A percentile compares a stretch with the other conserved stretches of the same genome.
These are phyloP conservation scores for Kockiozyma suomiensis DNA, from an alignment of 805 yeast species.

Conservation along the genomic window DNA sequence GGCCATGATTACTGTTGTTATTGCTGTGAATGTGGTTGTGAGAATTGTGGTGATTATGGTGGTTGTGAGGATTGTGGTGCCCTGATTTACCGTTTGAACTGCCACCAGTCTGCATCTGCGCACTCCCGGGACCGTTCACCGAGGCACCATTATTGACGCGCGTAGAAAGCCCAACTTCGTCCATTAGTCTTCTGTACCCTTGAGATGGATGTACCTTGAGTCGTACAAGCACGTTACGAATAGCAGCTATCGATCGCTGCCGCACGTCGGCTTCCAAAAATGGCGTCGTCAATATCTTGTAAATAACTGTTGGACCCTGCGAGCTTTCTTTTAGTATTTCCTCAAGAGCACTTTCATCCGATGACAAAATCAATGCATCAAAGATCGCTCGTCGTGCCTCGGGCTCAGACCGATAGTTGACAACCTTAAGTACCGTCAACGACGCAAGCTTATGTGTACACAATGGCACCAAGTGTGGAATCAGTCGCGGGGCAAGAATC, in stretches of 20 bases:
- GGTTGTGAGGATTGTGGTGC: constrained; percentile 2
- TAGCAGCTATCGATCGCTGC: constrained; percentile 60
- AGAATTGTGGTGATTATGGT: not conserved
- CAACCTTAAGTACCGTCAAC: constrained; percentile 74
- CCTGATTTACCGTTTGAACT: not conserved
- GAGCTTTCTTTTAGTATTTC: constrained; percentile 64
- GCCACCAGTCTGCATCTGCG: not conserved
- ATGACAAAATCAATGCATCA: constrained; percentile 62
- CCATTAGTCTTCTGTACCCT: constrained; percentile 82
- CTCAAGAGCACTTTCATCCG: constrained; percentile 45
- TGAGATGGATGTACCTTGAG: constrained; percentile 58
- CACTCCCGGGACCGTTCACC: not conserved
- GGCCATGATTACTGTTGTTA: not conserved
- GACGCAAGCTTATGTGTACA: constrained; percentile 85
- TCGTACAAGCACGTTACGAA: constrained; percentile 64
- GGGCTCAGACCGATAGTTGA: constrained; percentile 68
- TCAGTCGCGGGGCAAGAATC: constrained; percentile 62
- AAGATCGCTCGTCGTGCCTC: constrained; percentile 64
- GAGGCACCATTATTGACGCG: constrained; percentile 9
- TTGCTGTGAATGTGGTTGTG: not conserved
- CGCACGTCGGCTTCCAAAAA: constrained; percentile 59
- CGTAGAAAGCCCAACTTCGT: constrained; percentile 75
- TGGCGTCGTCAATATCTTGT: constrained; percentile 77
- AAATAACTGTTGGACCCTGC: constrained; percentile 76
- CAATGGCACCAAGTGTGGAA: constrained; percentile 62